Evolutionary conservation across 225 moss, liverwort and hornwort genomes (phyloP), one percentile per base, ranked within the genome.

Genomic region (Pleurozium schreberi): DNA sequence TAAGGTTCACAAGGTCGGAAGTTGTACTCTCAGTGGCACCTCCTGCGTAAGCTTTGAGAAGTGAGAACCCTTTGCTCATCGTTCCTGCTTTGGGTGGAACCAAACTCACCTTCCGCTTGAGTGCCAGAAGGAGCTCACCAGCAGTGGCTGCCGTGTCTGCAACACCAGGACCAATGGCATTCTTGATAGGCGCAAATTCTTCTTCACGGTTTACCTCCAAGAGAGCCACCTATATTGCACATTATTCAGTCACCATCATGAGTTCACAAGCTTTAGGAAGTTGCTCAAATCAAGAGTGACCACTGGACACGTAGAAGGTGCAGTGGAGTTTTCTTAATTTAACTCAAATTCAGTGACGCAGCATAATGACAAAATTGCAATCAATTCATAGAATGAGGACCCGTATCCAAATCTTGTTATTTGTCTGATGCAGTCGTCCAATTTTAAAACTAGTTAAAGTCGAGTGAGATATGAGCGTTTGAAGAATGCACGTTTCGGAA

Each of bases 141-240:
- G 97, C 97, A 85, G 96, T 96, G 87, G 94, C 94, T 74, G 92
- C 92, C 55, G 92, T 93, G 84, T 98, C 98, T 42, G 93, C 93
- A 45, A 93, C 91, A 75, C 94, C 96, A 53, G 95, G 89, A 19
- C 92, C 94, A 55, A 67, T 65, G 53, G 98, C 96, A 88, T 98
- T 98, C 94, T 98, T 97, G 70, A 98, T 94, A 8, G 98, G 98
- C 81, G 98, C 97, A 87, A 98, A 98, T 83, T 98, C 97, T 87
- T 98, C 98, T 49, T 97, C 95, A 26, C 98, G 95, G 47, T 76
- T 86, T 5, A 98, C 98, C 89, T 98, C 97, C 87, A 98, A 90
- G 38, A 98, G 91, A 25, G 92, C 96, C 31, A 97, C 96, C 98
- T 98, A 63, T 87, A 88, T 84, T 77, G 64, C 49, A 79, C 66